These are phyloP conservation scores for Medicago arabica DNA, from an alignment of 306 rosid species.

Conservation along the genomic window DNA sequence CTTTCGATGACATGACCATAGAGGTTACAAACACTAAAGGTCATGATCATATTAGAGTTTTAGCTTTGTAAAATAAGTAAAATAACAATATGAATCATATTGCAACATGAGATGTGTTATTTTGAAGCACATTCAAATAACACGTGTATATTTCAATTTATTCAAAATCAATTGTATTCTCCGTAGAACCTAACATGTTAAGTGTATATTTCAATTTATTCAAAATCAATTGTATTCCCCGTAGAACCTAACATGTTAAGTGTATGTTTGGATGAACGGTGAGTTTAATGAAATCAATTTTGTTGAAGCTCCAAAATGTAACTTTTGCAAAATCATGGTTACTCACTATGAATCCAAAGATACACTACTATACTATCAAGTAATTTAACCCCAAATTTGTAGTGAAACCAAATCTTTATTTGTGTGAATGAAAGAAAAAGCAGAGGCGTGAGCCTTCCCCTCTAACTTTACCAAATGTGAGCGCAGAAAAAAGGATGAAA, in stretches of 20 bases:
- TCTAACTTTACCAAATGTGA: neutral
- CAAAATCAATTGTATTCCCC: neutral
- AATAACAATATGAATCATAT: neutral
- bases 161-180: neutral
- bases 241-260: too few relatives aligned
- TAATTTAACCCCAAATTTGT: neutral
- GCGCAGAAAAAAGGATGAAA: neutral
- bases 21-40: too few relatives aligned
- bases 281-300: too few relatives aligned
- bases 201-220: neutral
- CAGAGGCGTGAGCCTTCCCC: constrained; percentile 27
- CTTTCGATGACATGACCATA: neutral
- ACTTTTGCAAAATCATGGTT: too few relatives aligned
- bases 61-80: too few relatives aligned
- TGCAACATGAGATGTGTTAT: too few relatives aligned
- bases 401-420: neutral
- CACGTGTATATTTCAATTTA: neutral
- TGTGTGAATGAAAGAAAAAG: constrained; percentile 9
- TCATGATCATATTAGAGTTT: neutral
- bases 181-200: too few relatives aligned
- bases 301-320: too few relatives aligned
- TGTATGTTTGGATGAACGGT: too few relatives aligned
- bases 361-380: neutral
- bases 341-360: too few relatives aligned
- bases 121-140: neutral